Evolutionary conservation across 176 grass and related monocot species (phyloP), one percentile per base, ranked within the genome.

Genomic region (Dactylis glomerata): DNA sequence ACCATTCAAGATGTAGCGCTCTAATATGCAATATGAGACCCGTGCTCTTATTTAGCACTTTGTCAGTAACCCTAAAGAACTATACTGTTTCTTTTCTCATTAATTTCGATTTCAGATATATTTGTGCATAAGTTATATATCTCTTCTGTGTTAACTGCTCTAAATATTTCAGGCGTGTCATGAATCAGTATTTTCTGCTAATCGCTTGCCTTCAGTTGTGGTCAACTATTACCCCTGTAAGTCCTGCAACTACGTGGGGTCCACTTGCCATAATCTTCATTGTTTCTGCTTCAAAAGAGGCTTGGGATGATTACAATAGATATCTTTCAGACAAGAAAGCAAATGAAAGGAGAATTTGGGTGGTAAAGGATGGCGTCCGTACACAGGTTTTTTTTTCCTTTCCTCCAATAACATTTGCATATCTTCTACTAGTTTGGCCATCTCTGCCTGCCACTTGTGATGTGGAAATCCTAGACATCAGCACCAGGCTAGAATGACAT

Each of bases 221-320:
- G 96, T 76, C 91, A 72, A 54, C 42, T 74, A 95, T 98, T 81
- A 92, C 96, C 63, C 92, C 96, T 80, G 92, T 98, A 37, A 98
- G 84, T 78, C 96, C 96, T 49, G 91, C 80, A 77, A 98, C 90
- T 68, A 94, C 92, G 70, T 98, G 96, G 96, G 96, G 87, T 79
- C 96, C 96, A 51, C 91, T 98, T 82, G 78, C 90, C 69, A 73
- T 98, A 81, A 98, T 98, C 59, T 98, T 98, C 89, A 82, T 86
- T 68, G 93, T 98, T 83, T 98, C 96, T 51, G 96, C 96, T 63
- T 85, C 92, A 66, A 98, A 98, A 90, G 96, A 98, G 83, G 92
- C 92, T 34, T 98, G 91, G 91, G 96, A 98, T 92, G 96, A 98
- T 83, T 95, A 98, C 79, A 91, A 95, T 90, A 91, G 96, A 44